These are phyloP conservation scores for Penicillium canariense DNA, from an alignment of 495 filamentous ascomycete species.

Conservation along the genomic window DNA sequence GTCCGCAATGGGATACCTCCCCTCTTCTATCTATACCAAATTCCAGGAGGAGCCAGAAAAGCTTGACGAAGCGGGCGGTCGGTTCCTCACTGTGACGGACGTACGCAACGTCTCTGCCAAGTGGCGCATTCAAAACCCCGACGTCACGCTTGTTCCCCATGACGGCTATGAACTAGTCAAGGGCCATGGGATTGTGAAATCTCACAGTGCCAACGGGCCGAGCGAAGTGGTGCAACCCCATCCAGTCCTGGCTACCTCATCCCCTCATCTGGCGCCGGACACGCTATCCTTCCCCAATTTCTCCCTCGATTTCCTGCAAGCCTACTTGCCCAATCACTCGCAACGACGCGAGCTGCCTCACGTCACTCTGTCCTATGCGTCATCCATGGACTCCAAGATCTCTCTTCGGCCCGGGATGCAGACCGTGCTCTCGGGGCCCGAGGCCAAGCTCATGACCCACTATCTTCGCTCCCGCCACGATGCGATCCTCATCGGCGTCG, in stretches of 20 bases:
- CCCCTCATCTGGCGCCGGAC: constrained; percentile 39
- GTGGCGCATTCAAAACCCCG: constrained; percentile 51
- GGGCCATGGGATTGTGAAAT: constrained; percentile 48
- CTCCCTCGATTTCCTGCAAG: constrained; percentile 44
- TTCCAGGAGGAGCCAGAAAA: constrained; percentile 49
- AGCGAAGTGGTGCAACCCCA: constrained; percentile 14
- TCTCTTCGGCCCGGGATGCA: constrained; percentile 70
- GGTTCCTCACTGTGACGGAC: constrained; percentile 49
- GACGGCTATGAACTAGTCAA: constrained; percentile 53
- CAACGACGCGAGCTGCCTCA: constrained; percentile 40
- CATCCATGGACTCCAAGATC: constrained; percentile 81
- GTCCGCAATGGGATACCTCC: constrained; percentile 51
- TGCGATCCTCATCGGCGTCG: constrained; percentile 80
- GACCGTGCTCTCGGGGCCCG: constrained; percentile 74
- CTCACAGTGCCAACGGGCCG: constrained; percentile 17
- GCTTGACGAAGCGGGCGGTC: constrained; percentile 48
- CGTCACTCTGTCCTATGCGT: constrained; percentile 82
- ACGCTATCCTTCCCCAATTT: constrained; percentile 46
- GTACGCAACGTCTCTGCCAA: constrained; percentile 52
- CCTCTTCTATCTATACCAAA: constrained; percentile 52
- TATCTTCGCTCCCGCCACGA: constrained; percentile 78
- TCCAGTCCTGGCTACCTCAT: constrained; percentile 14
- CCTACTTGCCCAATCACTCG: constrained; percentile 43
- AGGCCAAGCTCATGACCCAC: constrained; percentile 88
- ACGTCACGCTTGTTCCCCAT: constrained; percentile 45